A percentile compares a stretch with the other conserved stretches of the same genome.
phyloP scores from a whole-genome alignment of 441 rosid genomes.

The Theobroma grandiflorum region DNA sequence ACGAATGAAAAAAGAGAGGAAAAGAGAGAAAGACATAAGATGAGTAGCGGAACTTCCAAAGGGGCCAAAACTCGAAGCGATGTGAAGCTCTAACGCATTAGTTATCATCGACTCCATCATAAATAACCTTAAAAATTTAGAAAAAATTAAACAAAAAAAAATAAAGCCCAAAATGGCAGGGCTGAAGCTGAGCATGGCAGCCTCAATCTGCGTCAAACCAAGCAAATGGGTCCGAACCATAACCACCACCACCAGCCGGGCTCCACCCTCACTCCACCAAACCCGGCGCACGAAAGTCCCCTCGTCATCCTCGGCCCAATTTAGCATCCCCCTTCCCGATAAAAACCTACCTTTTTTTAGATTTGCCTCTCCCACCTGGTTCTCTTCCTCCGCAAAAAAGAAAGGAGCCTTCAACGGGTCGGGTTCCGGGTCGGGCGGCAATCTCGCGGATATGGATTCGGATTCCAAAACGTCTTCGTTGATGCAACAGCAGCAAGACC shows the following conservation, averaged over 20 bases:
- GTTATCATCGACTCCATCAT: neutral
- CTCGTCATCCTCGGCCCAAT: conserved; percentile 47
- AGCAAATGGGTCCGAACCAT: conserved; percentile 46
- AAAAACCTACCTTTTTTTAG: conserved; percentile 42
- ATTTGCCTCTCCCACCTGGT: conserved; percentile 36
- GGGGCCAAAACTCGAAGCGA: too few relatives aligned
- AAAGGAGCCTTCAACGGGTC: conserved; percentile 35
- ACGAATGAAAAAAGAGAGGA: too few relatives aligned
- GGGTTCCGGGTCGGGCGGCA: conserved; percentile 48
- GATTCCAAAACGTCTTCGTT: conserved; percentile 44
- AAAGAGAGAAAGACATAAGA: too few relatives aligned
- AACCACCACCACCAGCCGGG: conserved; percentile 22
- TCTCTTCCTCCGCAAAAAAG: conserved; percentile 30
- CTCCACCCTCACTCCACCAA: conserved; percentile 16
- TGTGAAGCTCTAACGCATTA: neutral
- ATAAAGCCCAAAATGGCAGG: conserved; percentile 31
- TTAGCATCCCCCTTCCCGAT: conserved; percentile 30
- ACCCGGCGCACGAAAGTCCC: conserved; percentile 54
- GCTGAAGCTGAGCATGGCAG: conserved; percentile 45
- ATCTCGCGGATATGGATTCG: conserved; percentile 57
- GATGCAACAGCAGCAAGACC: conserved; percentile 35
- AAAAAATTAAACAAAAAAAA: neutral
- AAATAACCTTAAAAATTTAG: neutral
- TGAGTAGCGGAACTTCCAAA: too few relatives aligned
- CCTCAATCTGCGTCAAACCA: conserved; percentile 41